These are phyloP conservation scores for Cajanus cajan DNA, from an alignment of 306 rosid genomes.

Conservation along the genomic window DNA sequence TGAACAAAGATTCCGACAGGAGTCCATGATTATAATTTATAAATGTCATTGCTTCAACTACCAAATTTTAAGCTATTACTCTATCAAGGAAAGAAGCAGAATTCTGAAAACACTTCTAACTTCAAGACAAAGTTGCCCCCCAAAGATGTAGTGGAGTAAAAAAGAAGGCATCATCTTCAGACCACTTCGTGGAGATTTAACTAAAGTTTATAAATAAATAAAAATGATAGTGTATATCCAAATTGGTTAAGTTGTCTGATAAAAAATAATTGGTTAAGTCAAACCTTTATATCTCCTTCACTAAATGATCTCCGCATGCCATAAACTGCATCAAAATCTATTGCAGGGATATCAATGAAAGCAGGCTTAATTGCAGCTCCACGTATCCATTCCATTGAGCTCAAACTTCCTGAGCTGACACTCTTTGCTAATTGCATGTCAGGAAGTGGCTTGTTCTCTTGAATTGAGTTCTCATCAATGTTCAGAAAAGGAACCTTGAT, in stretches of 20 bases:
- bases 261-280: constrained; percentile 28
- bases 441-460: constrained; percentile 53
- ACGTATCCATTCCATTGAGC: constrained; percentile 79
- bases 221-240: not conserved
- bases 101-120: not conserved
- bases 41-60: not conserved
- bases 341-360: constrained; percentile 63
- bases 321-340: constrained; percentile 64
- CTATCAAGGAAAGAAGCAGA: not conserved
- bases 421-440: constrained; percentile 64
- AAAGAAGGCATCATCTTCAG: not conserved
- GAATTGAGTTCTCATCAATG: constrained; percentile 50
- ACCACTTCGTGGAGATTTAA: constrained; percentile 2
- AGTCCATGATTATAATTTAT: not conserved
- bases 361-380: constrained; percentile 56
- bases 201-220: not conserved
- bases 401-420: constrained; percentile 65
- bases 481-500: constrained; percentile 56
- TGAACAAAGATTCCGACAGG: not conserved
- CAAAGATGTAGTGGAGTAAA: not conserved
- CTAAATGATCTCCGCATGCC: constrained; percentile 91
- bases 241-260: constrained; percentile 20
- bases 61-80: not conserved
- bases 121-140: not conserved
- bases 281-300: constrained; percentile 96